Evolutionary conservation across 352 stramenopile species (phyloP).

Genomic region (Blastocystis sp.): DNA sequence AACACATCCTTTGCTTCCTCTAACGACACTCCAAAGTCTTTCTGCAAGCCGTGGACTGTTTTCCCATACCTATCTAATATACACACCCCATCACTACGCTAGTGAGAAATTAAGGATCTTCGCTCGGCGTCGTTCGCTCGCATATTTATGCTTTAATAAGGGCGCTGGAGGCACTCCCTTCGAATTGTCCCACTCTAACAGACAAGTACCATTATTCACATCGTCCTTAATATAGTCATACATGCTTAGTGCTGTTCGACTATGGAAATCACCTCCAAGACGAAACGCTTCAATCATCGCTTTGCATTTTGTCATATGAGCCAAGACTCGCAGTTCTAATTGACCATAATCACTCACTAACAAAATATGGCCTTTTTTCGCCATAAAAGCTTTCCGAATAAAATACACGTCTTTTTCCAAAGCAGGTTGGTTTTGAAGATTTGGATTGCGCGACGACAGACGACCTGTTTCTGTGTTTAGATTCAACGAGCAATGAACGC

Average conservation of each 20-base stretch:
- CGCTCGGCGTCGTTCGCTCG: conserved; percentile 88
- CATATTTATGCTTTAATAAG: conserved; percentile 95
- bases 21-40: conserved; percentile 77
- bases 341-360: conserved; percentile 99
- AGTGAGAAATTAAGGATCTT: conserved; percentile 99
- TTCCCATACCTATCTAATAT: conserved; percentile 82
- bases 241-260: conserved; percentile 87
- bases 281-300: conserved; percentile 96
- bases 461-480: conserved; percentile 97
- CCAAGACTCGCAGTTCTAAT: conserved; percentile 93
- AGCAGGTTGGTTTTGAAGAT: conserved; percentile 96
- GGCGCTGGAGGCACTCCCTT: conserved; percentile 79
- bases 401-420: conserved; percentile 68
- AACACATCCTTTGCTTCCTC: conserved; percentile 77
- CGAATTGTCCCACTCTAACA: conserved; percentile 92
- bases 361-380: conserved; percentile 83
- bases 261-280: conserved; percentile 80
- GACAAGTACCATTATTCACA: conserved; percentile 84
- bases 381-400: conserved; percentile 82
- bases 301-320: conserved; percentile 92
- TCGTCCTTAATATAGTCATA: conserved; percentile 92
- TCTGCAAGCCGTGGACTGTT: conserved; percentile 88
- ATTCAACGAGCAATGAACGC: conserved; percentile 96
- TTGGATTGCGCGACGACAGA: conserved; percentile 88
- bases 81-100: conserved; percentile 65